Conservation (phyloP, 225 moss, liverwort and hornwort genomes). For the Asterella californica region DNA sequence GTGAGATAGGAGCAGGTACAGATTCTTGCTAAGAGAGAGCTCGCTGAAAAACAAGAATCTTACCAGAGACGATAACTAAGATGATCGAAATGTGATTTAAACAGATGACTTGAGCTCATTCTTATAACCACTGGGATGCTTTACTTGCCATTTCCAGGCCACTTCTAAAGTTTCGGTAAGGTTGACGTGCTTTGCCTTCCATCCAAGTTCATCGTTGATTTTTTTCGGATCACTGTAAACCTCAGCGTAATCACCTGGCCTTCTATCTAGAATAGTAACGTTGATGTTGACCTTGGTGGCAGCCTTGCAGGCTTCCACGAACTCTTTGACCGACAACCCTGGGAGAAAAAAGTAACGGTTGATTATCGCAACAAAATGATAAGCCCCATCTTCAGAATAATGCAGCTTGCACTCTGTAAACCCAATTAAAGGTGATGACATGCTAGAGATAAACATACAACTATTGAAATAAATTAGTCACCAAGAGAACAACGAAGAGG, state of each 20-base stretch:
- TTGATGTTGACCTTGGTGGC: conserved; percentile 73
- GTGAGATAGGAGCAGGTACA: background rate
- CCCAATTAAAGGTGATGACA: background rate
- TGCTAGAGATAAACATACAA: background rate
- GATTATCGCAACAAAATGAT: background rate
- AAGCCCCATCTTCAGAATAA: background rate
- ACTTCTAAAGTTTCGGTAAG: conserved; percentile 66
- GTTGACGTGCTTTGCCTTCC: conserved; percentile 69
- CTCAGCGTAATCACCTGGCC: conserved; percentile 88
- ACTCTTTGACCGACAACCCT: conserved; percentile 70
- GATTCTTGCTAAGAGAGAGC: conserved; percentile 3
- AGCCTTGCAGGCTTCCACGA: conserved; percentile 77
- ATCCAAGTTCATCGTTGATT: conserved; percentile 62
- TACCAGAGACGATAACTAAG: background rate
- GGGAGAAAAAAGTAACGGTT: background rate
- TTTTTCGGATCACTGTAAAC: conserved; percentile 84
- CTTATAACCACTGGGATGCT: conserved; percentile 68
- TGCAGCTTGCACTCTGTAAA: background rate
- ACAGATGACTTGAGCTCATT: conserved; percentile 36
- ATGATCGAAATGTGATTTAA: background rate
- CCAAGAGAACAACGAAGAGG: background rate
- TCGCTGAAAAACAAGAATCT: background rate
- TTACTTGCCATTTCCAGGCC: conserved; percentile 83
- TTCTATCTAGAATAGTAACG: conserved; percentile 53
- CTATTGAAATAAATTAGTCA: background rate